Base-by-base conservation (phyloP, 169 alveolate genomes). In the Babesia caballi region DNA sequence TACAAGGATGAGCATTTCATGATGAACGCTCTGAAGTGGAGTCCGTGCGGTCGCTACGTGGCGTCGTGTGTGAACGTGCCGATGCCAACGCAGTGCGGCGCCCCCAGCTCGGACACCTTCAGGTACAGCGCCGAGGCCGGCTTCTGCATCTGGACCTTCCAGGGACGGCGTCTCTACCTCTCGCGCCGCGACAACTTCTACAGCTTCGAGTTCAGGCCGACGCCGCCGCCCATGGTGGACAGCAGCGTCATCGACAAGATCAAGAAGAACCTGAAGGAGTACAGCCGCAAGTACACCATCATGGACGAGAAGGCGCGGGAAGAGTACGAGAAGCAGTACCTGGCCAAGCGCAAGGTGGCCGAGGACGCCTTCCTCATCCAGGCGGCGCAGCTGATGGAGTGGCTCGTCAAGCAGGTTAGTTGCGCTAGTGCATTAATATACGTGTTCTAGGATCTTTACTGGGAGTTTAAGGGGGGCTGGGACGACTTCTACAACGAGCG, bases 161-260 rank as follows among this genome's bases (percentile, higher is more conserved):
- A 93, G 82, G 97, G 97, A 6, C 87, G 91, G 70, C 86, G 88
- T 66, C 71, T 89, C 61, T 86, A 89, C 86, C 85, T 87, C 67
- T 61, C 87, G 12, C 80, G 91, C 77, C 80, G 88, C 70, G 94
- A 93, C 38, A 72, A 88, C 60, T 90, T 94, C 66, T 91, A 85
- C 83, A 92, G 89, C 73, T 91, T 93, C 59, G 80, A 88, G 19
- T 94, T 94, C 91, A 60, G 97, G 65, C 96, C 96, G 8, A 96
- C 93, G 40, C 97, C 97, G 5, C 91, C 95, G 23, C 81, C 95
- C 1, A 74, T 93, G 35, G 52, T 94, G 66, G 76, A 91, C 40
- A 86, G 66, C 58, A 80, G 82, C 47, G 88, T 88, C 66, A 78
- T 89, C 44, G 92, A 91, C 30, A 93, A 91, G 30, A 91, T 94